Base-by-base conservation (phyloP, 768 basidiomycete species). In the Kwoniella sp. region DNA sequence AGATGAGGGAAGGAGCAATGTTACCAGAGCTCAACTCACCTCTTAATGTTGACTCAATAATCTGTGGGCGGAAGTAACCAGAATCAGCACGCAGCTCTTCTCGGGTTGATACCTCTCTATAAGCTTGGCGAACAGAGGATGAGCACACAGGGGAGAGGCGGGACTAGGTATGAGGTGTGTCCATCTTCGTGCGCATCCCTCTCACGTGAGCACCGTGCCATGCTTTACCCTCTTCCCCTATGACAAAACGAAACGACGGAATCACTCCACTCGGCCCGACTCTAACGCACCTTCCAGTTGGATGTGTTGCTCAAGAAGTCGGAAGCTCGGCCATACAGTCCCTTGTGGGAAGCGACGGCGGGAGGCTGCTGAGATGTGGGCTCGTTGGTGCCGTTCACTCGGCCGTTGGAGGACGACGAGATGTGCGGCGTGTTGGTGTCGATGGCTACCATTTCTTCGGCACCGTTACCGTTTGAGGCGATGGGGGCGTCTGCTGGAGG, bases 21-120 rank as follows among this genome's bases (percentile, higher is more conserved):
- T 45, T 5, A 50, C n/a, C 2, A 52, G 45, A 29, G 9, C 26
- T 22, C 17, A 2, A 83, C 86, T 58, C 47, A 92, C 93, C 93
- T 87, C 95, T 85, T 63, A 97, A 86, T 3, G 95, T 98, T 74
- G 91, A 93, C 83, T 97, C 93, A 78, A 97, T 97, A 82, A 96
- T 98, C 82, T 70, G 60, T 41, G 0, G 45, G n/a, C n/a, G 15
- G 23, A 30, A 28, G 26, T 20, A 28, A 12, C 20, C 25, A 22
- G 20, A 11, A 66, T 57, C 58, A 60, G 48, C 30, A 48, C 34
- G 34, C 13, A 37, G 58, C 45, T 37, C 34, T 9, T 50, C 41
- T 26, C 45, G 4, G n/a, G 15, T 22, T 51, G 45, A 31, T 30
- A 0, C 0, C 12, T n/a, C 34, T 37, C 51, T 25, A 23, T 50